Base-by-base conservation (phyloP, 208 protist genomes). In the Phytomonas francai region DNA sequence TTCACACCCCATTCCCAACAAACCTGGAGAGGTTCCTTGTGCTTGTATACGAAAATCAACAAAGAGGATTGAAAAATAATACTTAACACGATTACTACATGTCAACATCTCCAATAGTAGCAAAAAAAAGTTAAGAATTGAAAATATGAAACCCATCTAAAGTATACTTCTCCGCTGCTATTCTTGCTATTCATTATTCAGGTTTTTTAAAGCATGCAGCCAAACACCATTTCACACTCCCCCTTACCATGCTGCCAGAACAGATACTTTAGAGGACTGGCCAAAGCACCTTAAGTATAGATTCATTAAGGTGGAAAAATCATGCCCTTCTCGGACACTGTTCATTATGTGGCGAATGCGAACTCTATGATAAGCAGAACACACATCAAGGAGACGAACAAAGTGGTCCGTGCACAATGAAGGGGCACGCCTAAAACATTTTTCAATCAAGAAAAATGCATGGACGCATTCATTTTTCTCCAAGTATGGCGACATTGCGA, bases 331-430 rank as follows among this genome's bases (percentile, higher is more conserved):
- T 54, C 45, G 45, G 19, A 54, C 45, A 22, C 45, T 54, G 19
- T 54, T 54, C 45, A 25, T 54, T 54, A 54, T 54, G 16, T 54
- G 19, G 0, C 90, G 87, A 60, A 95, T 69, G 25, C 90, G 87
- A 63, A 95, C 90, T n/a, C 90, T 85, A 63, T 95, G 90, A 68
- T 95, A 93, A 11, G 90, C 90, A 19, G 85, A 87, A 67, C 83
- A 93, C 63, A 85, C 84, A 54, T 87, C 80, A 25, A 95, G 71
- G 59, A 95, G 68, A 25, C 58, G 36, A 28, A 85, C 70, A 59
- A 88, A 75, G 34, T 64, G 74, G 64, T 68, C 72, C 9, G 61
- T 78, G 62, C 85, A 95, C 42, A 74, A 58, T 22, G 73, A 51
- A 12, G 70, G 69, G 7, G 74, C 74, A 14, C 30, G 69, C n/a